Conservation (phyloP, 345 rosid genomes). For the Citrus australasica region DNA sequence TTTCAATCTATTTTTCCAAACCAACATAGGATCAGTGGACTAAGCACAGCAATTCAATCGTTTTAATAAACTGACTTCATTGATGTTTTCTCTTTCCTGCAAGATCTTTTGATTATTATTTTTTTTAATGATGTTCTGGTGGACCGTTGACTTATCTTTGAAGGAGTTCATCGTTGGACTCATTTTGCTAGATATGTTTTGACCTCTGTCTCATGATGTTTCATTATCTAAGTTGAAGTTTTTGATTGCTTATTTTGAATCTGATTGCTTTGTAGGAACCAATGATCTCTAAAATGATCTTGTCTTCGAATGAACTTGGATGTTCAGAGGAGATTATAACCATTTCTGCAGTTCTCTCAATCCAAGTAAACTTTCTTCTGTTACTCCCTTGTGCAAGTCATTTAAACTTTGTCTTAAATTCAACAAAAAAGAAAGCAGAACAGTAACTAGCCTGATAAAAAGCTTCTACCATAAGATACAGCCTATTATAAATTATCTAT, state of each 20-base stretch:
- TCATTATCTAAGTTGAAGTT: not conserved
- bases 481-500: not conserved
- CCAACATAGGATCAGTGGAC: not conserved
- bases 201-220: not conserved
- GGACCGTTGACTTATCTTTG: not conserved
- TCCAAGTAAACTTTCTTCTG: conserved; percentile 52
- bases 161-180: not conserved
- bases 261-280: conserved; percentile 59
- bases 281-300: conserved; percentile 88
- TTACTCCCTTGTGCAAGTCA: not conserved
- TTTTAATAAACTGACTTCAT: not conserved
- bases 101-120: not conserved
- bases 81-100: not conserved
- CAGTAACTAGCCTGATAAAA: not conserved
- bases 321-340: conserved; percentile 89
- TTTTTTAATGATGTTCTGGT: not conserved
- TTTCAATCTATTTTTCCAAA: not conserved
- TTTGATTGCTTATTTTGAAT: not conserved
- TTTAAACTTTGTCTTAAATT: not conserved
- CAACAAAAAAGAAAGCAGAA: not conserved
- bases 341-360: conserved; percentile 80
- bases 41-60: not conserved
- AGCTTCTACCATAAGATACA: not conserved
- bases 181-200: not conserved
- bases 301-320: conserved; percentile 84